Conservation (phyloP, 2,329 filamentous ascomycete species). For the Fusarium virguliforme region DNA sequence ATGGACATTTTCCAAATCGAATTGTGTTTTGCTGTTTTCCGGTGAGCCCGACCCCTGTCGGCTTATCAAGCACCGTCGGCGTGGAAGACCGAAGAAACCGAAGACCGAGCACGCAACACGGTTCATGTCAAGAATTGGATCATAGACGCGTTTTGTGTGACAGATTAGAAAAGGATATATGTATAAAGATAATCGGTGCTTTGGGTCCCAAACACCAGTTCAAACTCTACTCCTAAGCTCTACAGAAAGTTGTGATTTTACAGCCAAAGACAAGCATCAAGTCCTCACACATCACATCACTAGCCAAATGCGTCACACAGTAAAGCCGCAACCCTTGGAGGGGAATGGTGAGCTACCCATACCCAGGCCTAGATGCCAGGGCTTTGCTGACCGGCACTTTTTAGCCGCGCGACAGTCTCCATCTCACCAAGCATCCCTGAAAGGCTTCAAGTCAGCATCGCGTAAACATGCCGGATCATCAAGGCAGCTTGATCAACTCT, state of each 20-base stretch:
- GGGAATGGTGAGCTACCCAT: constrained; percentile 19
- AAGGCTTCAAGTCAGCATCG: neutral
- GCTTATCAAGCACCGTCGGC: constrained; percentile 36
- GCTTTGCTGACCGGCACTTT: neutral
- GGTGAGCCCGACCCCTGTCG: neutral
- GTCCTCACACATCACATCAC: constrained; percentile 4
- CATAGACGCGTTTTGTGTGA: neutral
- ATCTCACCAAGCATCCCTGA: constrained; percentile 18
- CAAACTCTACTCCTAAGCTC: neutral
- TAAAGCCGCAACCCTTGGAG: constrained; percentile 15
- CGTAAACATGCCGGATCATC: constrained; percentile 28
- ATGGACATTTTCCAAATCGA: constrained; percentile 16
- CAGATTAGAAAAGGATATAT: neutral
- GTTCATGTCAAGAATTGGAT: constrained; percentile 1
- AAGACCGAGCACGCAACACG: constrained; percentile 37
- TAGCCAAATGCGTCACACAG: constrained; percentile 34
- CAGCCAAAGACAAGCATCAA: neutral
- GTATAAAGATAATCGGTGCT: neutral
- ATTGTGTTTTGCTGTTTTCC: neutral
- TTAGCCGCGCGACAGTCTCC: constrained; percentile 7
- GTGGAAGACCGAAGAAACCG: neutral
- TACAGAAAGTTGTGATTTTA: too few relatives aligned
- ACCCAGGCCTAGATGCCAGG: neutral
- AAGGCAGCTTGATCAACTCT: constrained; percentile 41
- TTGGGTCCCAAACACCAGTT: neutral